Conservation (phyloP, 768 basidiomycete species). For the Suillus sp. region DNA sequence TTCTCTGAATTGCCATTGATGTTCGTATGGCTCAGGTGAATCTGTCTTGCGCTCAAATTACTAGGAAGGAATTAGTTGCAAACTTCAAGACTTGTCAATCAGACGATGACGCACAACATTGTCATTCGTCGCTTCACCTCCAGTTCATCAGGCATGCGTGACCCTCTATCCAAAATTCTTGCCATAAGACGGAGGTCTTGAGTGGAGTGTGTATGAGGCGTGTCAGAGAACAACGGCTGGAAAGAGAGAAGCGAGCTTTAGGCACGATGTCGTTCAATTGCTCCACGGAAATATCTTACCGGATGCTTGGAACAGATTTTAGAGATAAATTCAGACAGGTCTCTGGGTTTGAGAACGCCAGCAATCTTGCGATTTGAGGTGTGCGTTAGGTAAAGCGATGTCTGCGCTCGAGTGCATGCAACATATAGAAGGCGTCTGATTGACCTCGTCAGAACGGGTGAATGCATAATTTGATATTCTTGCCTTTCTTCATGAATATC, state of each 20-base stretch:
- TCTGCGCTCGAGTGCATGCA: conserved; percentile 84
- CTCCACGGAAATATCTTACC: conserved; percentile 38
- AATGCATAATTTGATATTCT: conserved; percentile 15
- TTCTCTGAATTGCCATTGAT: neutral
- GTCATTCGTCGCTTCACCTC: conserved; percentile 44
- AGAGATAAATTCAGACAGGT: conserved; percentile 61
- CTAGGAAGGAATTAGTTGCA: neutral
- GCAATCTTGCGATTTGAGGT: conserved; percentile 50
- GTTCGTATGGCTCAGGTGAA: neutral
- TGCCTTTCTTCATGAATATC: conserved; percentile 84
- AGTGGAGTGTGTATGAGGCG: conserved; percentile 45
- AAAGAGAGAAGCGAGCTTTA: neutral
- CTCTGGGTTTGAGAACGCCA: conserved; percentile 53
- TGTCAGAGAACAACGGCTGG: conserved; percentile 44
- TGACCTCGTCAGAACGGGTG: neutral
- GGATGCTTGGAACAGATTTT: conserved; percentile 42
- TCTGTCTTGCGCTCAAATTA: conserved; percentile 3
- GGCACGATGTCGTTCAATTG: neutral
- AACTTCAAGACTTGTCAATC: neutral
- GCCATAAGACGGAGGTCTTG: conserved; percentile 52
- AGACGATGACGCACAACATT: conserved; percentile 44
- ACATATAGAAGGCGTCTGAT: conserved; percentile 82
- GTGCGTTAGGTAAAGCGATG: conserved; percentile 62
- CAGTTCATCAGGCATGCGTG: conserved; percentile 39
- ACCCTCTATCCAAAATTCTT: conserved; percentile 50